Conservation (phyloP, 75 land plant genomes). For the Cryptomeria japonica region DNA sequence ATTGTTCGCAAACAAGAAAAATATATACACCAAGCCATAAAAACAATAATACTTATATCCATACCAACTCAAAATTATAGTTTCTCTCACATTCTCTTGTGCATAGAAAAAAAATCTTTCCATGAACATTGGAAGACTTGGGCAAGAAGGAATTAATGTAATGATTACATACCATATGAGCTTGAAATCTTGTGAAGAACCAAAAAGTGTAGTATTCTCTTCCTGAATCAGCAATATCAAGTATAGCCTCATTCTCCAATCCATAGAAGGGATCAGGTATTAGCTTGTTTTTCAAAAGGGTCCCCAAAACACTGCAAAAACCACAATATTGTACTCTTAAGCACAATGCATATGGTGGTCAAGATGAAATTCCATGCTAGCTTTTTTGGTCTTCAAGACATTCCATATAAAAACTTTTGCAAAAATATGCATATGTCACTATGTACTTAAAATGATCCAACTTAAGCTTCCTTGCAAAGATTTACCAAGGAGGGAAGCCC, state of each 20-base stretch:
- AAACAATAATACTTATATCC: not conserved
- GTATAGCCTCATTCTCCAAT: slow-evolving; percentile 71
- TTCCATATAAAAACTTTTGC: not conserved
- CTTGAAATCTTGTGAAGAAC: slow-evolving; percentile 80
- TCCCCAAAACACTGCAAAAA: slow-evolving; percentile 78
- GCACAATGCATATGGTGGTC: not conserved
- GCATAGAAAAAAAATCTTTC: not conserved
- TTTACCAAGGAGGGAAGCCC: not conserved
- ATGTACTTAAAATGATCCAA: not conserved
- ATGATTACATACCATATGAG: slow-evolving; percentile 54
- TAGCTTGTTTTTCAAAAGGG: slow-evolving; percentile 77
- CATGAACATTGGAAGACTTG: not conserved
- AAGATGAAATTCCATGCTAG: slow-evolving; percentile 2
- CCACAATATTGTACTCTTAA: not conserved
- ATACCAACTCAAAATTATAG: not conserved
- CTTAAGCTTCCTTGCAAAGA: not conserved
- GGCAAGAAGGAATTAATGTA: not conserved
- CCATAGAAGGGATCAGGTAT: slow-evolving; percentile 98
- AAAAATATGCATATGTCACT: not conserved
- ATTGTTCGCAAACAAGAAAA: not conserved
- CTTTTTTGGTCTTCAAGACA: not conserved
- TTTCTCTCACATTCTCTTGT: not conserved
- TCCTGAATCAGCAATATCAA: slow-evolving; percentile 94
- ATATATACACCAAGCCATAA: not conserved
- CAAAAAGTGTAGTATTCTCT: slow-evolving; percentile 96